Conservation (phyloP, 2,329 filamentous ascomycete species). For the Apiospora malaysiana region DNA sequence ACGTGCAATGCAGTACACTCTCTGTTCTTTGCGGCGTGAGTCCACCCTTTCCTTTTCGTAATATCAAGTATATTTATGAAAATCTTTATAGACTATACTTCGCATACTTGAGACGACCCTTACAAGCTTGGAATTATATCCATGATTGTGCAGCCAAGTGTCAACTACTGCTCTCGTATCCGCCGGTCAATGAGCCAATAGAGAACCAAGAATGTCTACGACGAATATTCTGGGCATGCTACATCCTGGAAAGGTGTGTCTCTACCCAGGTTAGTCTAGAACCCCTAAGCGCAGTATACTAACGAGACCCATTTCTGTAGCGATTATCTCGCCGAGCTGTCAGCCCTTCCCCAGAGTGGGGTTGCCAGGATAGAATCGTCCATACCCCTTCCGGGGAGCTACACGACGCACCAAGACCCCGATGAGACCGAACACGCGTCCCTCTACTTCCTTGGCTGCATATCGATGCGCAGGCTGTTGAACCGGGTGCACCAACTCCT, state of each 20-base stretch:
- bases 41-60: background rate
- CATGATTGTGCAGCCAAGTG: constrained; percentile 56
- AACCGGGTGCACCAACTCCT: constrained; percentile 56
- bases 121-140: constrained; percentile 60
- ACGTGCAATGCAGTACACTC: constrained; percentile 54
- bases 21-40: constrained; percentile 56
- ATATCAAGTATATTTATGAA: too few species aligned
- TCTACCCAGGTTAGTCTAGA: background rate
- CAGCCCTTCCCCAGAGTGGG: constrained; percentile 55
- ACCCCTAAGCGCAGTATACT: background rate
- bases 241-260: constrained; percentile 55
- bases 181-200: constrained; percentile 38
- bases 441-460: constrained; percentile 59
- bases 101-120: constrained; percentile 53
- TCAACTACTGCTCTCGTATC: constrained; percentile 54
- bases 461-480: constrained; percentile 55
- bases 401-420: constrained; percentile 48
- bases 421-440: constrained; percentile 53
- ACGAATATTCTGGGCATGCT: constrained; percentile 61
- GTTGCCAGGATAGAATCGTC: constrained; percentile 58
- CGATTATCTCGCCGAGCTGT: constrained; percentile 59
- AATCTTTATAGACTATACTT: constrained; percentile 56
- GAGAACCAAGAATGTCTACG: constrained; percentile 55
- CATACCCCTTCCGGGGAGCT: constrained; percentile 52
- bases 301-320: constrained; percentile 33